A percentile compares a stretch with the other conserved stretches of the same genome.
Evolutionary conservation across 805 yeast genomes (phyloP).

Genomic region (Kluyveromyces siamensis): DNA sequence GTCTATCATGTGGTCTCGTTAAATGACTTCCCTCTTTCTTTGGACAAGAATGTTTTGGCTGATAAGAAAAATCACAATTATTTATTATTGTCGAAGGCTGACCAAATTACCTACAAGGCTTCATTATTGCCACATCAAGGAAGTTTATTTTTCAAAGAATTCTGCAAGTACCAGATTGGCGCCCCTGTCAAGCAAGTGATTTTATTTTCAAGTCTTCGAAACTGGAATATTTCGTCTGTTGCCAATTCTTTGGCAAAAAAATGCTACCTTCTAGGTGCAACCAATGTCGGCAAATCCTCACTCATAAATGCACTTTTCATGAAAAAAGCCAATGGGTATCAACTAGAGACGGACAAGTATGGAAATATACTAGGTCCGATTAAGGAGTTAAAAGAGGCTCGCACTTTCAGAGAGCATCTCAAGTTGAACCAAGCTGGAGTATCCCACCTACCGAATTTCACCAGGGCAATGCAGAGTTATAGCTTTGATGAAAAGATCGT

Average conservation of each 20-base stretch:
- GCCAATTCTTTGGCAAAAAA: constrained; percentile 18
- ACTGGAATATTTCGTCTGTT: constrained; percentile 22
- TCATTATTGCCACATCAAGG: constrained; percentile 16
- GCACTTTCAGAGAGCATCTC: constrained; percentile 4
- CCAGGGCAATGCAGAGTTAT: constrained; percentile 43
- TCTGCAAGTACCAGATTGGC: constrained; percentile 23
- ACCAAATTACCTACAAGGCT: constrained; percentile 22
- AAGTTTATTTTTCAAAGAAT: constrained; percentile 25
- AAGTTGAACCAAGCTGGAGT: constrained; percentile 27
- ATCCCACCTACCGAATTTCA: constrained; percentile 58
- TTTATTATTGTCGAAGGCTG: constrained; percentile 24
- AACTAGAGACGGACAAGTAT: constrained; percentile 6
- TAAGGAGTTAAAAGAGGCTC: constrained; percentile 1
- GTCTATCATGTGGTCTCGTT: constrained; percentile 57
- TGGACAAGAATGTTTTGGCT: constrained; percentile 26
- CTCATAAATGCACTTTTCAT: constrained; percentile 39
- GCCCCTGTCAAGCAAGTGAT: constrained; percentile 21
- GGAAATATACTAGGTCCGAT: constrained; percentile 5
- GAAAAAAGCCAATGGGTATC: constrained; percentile 19
- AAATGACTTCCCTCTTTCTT: constrained; percentile 62
- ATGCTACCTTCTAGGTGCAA: constrained; percentile 52
- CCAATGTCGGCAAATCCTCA: constrained; percentile 65
- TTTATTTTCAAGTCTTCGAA: constrained; percentile 17
- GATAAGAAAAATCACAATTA: constrained; percentile 7
- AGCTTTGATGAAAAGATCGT: constrained; percentile 25